These are phyloP conservation scores for Arthrinium puccinioides DNA, from an alignment of 2,329 filamentous ascomycete species.

Conservation along the genomic window DNA sequence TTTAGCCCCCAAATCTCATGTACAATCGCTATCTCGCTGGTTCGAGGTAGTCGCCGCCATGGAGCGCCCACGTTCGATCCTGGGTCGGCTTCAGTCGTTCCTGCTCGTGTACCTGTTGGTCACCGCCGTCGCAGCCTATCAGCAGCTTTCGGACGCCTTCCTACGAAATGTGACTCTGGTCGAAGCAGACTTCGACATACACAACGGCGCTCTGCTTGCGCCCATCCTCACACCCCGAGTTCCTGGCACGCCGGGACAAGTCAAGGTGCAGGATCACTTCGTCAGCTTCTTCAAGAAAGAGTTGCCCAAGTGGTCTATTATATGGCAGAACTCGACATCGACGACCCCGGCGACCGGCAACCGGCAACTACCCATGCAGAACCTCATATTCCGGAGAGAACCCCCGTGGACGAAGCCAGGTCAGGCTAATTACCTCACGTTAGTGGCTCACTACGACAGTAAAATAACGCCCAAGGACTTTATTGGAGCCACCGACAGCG, in stretches of 20 bases:
- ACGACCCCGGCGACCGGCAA: conserved; percentile 59
- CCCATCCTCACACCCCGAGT: conserved; percentile 71
- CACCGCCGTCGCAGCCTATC: conserved; percentile 23
- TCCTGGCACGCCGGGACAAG: conserved; percentile 63
- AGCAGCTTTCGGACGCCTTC: conserved; percentile 55
- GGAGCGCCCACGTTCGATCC: conserved; percentile 1
- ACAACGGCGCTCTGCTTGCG: conserved; percentile 53
- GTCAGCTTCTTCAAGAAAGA: conserved; percentile 59
- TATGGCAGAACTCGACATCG: conserved; percentile 69
- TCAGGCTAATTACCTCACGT: conserved; percentile 63
- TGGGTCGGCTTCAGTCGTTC: conserved; percentile 9
- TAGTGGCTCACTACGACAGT: conserved; percentile 81
- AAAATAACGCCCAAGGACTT: conserved; percentile 67
- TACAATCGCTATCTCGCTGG: conserved; percentile 5
- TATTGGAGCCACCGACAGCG: conserved; percentile 78
- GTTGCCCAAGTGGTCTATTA: conserved; percentile 63
- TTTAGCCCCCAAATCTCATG: too few relatives aligned
- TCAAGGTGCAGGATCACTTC: conserved; percentile 63
- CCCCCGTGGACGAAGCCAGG: conserved; percentile 68
- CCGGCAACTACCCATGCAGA: conserved; percentile 63
- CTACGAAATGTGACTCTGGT: conserved; percentile 56
- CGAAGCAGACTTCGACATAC: conserved; percentile 60
- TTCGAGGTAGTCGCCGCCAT: conserved; percentile 7
- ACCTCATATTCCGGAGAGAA: conserved; percentile 70
- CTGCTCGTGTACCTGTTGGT: conserved; percentile 17